Evolutionary conservation across 805 yeast genomes (phyloP), one percentile per base, ranked within the genome.

Genomic region (Kuraishia ogatae): DNA sequence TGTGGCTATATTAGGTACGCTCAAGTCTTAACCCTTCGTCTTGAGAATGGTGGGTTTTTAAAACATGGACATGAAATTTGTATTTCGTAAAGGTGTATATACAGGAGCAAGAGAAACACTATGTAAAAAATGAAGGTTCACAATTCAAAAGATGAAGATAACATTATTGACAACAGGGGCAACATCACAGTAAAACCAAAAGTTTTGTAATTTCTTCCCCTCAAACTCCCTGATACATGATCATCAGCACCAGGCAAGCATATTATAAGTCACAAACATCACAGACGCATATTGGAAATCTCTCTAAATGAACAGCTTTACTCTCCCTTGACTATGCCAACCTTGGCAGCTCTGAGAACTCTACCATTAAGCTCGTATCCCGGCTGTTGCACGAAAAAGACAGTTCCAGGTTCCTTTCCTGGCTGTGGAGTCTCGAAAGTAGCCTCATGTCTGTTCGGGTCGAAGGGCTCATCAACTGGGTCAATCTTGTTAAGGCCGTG

Each of bases 311-410:
- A n/a, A n/a, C n/a, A n/a, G n/a, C n/a, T 13, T 35, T 35, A 35
- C 17, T 74, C 76, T 15, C 71, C 81, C 74, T 87, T 89, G 61
- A 91, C 97, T 65, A 91, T 82, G 63, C 97, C 97, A 61, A 91
- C 97, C 78, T 91, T 91, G 57, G 97, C 97, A 35, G 97, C 96
- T 74, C 97, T 83, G 68, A 91, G 79, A 39, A 91, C 96, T 69
- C 97, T 82, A 63, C 86, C 83, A 74, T 90, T 90, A 65, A 90
- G 78, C 57, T 85, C 83, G 75, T 85, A 91, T 49, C 97, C 97
- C 23, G 85, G 80, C 73, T 88, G 97, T 74, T 91, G 97, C 57
- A 92, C 97, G 65, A 82, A 89, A 83, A 92, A 87, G 57, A 91
- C 89, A 26, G 97, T 86, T 57, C 97, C 97, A 19, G 97, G 89